Evolutionary conservation across 352 stramenopile species (phyloP).

Genomic region (Globisporangium canariense): DNA sequence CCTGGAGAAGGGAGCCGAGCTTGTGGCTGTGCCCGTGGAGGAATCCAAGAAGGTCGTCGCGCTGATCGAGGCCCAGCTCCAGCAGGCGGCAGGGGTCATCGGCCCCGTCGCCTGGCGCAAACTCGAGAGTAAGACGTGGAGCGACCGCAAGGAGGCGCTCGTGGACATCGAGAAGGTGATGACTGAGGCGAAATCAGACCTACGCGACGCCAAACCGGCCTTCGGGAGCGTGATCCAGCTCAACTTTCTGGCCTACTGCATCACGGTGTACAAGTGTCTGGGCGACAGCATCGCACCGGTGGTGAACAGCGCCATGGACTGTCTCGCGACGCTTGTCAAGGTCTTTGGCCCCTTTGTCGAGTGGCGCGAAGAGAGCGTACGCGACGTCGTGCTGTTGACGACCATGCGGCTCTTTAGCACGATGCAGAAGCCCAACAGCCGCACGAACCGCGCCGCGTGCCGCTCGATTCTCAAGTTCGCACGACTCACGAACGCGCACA

Average conservation of each 20-base stretch:
- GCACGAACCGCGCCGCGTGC: constrained; percentile 71
- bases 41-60: constrained; percentile 41
- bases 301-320: constrained; percentile 69
- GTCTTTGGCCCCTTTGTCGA: constrained; percentile 72
- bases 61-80: constrained; percentile 39
- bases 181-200: constrained; percentile 62
- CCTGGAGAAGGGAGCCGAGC: constrained; percentile 21
- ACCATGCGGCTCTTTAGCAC: constrained; percentile 55
- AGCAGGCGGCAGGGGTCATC: constrained; percentile 41
- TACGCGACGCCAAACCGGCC: constrained; percentile 58
- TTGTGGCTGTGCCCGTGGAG: constrained; percentile 41
- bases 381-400: constrained; percentile 61
- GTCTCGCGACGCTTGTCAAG: constrained; percentile 66
- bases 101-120: constrained; percentile 73
- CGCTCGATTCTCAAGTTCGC: constrained; percentile 75
- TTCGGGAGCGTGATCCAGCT: constrained; percentile 60
- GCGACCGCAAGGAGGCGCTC: constrained; percentile 77
- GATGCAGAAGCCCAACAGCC: constrained; percentile 80
- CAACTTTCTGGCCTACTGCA: constrained; percentile 66
- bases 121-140: constrained; percentile 81
- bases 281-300: constrained; percentile 71
- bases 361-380: constrained; percentile 60
- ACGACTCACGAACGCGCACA: constrained; percentile 56
- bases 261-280: constrained; percentile 53
- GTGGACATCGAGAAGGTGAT: constrained; percentile 70